Conservation (phyloP, 2,329 filamentous ascomycete genomes). For the Dothistroma pini region DNA sequence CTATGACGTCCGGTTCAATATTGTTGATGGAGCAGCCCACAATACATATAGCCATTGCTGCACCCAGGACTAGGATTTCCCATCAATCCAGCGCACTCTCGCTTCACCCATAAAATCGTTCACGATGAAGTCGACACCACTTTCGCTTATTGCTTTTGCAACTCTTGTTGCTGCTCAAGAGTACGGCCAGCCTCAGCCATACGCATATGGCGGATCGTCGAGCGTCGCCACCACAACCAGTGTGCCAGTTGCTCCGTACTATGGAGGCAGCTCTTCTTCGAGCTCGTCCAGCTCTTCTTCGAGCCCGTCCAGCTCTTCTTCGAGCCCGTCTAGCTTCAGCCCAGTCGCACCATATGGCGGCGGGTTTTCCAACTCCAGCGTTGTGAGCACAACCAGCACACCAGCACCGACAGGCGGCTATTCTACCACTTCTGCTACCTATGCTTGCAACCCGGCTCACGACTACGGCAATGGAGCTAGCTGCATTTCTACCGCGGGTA, state of each 20-base stretch:
- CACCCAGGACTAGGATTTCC: neutral
- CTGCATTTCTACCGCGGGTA: slow-evolving; percentile 19
- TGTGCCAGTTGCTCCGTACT: neutral
- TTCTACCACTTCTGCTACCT: slow-evolving; percentile 5
- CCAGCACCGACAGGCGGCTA: slow-evolving; percentile 12
- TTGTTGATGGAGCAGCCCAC: neutral
- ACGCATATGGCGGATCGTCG: neutral
- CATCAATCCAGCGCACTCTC: neutral
- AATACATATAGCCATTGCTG: slow-evolving; percentile 2
- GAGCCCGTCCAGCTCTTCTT: neutral
- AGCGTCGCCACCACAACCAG: neutral
- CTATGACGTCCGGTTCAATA: neutral
- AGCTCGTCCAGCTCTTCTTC: neutral
- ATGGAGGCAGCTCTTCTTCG: neutral
- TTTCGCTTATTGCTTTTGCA: slow-evolving; percentile 1
- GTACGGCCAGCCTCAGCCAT: neutral
- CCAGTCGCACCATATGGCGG: slow-evolving; percentile 22
- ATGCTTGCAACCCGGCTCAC: slow-evolving; percentile 25
- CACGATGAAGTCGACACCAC: slow-evolving; percentile 2
- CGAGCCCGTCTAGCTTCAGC: slow-evolving; percentile 14
- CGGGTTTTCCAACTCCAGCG: slow-evolving; percentile 1
- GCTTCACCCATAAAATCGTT: neutral
- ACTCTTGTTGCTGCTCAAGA: neutral
- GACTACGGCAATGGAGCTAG: slow-evolving; percentile 19
- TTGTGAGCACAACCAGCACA: slow-evolving; percentile 9